These are phyloP conservation scores for Claviceps cyperi DNA, from an alignment of 2,329 filamentous ascomycete genomes.

Conservation along the genomic window DNA sequence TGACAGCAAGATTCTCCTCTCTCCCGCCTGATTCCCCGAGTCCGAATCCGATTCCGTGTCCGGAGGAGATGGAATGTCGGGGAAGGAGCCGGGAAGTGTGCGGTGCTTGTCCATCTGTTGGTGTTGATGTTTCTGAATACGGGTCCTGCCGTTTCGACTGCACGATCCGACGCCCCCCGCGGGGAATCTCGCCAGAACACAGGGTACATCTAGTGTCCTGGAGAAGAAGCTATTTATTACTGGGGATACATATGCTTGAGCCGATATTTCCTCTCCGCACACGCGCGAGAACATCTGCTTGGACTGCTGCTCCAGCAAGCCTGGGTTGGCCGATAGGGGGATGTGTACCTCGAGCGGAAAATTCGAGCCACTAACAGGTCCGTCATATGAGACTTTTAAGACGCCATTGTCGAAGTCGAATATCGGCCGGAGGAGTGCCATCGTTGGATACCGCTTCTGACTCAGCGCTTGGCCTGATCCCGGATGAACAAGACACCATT, in stretches of 20 bases:
- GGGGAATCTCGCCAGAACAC: conserved; percentile 72
- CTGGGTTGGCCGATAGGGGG: conserved; percentile 55
- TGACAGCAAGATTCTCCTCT: conserved; percentile 56
- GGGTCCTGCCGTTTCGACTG: conserved; percentile 57
- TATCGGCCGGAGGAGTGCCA: conserved; percentile 67
- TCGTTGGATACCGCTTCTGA: conserved; percentile 76
- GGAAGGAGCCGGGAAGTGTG: conserved; percentile 39
- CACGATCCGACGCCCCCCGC: conserved; percentile 44
- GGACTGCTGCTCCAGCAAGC: conserved; percentile 30
- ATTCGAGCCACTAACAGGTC: conserved; percentile 7
- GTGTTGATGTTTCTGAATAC: conserved; percentile 46
- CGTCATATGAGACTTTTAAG: conserved; percentile 44
- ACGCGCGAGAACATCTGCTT: conserved; percentile 47
- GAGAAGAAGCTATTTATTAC: conserved; percentile 67
- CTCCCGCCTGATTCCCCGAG: conserved; percentile 21
- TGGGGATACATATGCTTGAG: conserved; percentile 53
- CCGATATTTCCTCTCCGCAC: conserved; percentile 65
- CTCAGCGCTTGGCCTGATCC: conserved; percentile 73
- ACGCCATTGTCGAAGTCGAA: conserved; percentile 57
- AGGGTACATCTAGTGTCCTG: conserved; percentile 58
- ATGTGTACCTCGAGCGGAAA: conserved; percentile 25
- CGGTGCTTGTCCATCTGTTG: conserved; percentile 11
- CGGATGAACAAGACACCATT: conserved; percentile 87
- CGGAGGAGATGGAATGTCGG: conserved; percentile 36
- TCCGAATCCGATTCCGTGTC: conserved; percentile 43